Evolutionary conservation across 164 flowering plant genomes (phyloP), one percentile per base, ranked within the genome.

Genomic region (Liriodendron chinense): DNA sequence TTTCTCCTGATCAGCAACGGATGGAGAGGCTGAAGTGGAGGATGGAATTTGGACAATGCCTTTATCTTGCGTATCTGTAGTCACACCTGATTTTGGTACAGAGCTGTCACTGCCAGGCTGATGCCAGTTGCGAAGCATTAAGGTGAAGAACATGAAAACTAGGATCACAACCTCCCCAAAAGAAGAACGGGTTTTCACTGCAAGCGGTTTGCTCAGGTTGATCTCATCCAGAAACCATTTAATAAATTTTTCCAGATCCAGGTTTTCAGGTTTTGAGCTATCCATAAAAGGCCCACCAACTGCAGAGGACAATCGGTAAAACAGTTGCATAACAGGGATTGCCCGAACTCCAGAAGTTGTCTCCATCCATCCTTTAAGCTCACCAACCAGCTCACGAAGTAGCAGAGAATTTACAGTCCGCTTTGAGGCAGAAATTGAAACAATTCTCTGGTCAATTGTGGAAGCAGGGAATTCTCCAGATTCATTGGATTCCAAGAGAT

Each of bases 41-140:
- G 86, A 62, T 50, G 86, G 63, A 43, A 65, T 43, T 63, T 82
- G 92, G 50, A 62, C 23, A 61, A 78, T 48, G 69, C 74, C 81
- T 80, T 84, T 91, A 68, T 94, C 98, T 74, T 86, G 92, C 9
- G 84, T 24, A 64, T 92, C 96, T 62, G 88, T 13, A 70, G 72
- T 65, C 21, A 85, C 93, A 82, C 82, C 76, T 56, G 90, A 77
- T 83, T 88, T 94, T 71, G 84, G 47, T 47, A 76, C 43, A 69
- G 91, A 80, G 75, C 80, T 76, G 72, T 93, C 98, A 83, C 81
- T 86, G 67, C 98, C 96, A 78, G 99, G 98, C 75, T 96, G 99
- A 80, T 96, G 91, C 99, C 99, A 96, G 80, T 92, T 96, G 24
- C 98, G 86, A 34, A 96, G 90, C 99, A 96, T 96, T 84, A 96